phyloP scores from a whole-genome alignment of 768 basidiomycete genomes.

The Holtermanniella nyarrowii region DNA sequence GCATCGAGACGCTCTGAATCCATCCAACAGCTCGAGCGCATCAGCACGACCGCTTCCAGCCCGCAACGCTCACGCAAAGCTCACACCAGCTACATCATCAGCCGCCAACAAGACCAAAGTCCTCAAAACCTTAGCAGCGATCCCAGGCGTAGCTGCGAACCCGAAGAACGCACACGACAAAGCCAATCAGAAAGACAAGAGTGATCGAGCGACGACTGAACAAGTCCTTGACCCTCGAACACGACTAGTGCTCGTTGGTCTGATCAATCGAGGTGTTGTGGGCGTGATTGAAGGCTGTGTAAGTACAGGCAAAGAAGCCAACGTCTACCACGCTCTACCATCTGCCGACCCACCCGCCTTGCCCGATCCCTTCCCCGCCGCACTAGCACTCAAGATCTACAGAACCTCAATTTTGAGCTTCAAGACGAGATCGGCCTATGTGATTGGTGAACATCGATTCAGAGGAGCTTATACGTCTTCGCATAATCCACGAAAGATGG shows the following conservation, averaged over 20 bases:
- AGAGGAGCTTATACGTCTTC: conserved; percentile 59
- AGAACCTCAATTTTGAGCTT: conserved; percentile 96
- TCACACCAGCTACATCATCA: conserved; percentile 15
- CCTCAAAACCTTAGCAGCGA: background rate
- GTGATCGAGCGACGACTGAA: conserved; percentile 90
- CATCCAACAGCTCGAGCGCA: conserved; percentile 3
- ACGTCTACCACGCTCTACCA: conserved; percentile 83
- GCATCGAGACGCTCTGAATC: conserved; percentile 56
- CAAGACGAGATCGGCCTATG: conserved; percentile 95
- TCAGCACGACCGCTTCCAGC: conserved; percentile 58
- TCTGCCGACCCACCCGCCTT: conserved; percentile 37
- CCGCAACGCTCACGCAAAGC: conserved; percentile 31
- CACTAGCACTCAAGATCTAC: conserved; percentile 92
- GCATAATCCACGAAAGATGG: conserved; percentile 96
- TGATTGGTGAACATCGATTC: conserved; percentile 92
- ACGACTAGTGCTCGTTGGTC: conserved; percentile 83
- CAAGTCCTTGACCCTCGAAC: conserved; percentile 97
- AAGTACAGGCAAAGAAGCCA: conserved; percentile 97
- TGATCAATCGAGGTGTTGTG: conserved; percentile 81
- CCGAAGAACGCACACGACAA: conserved; percentile 81
- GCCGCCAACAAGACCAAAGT: conserved; percentile 7
- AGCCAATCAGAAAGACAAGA: conserved; percentile 87
- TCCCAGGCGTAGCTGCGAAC: conserved; percentile 60
- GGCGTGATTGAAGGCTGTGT: conserved; percentile 91
- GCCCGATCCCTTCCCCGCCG: conserved; percentile 35